A percentile compares a stretch with the other conserved stretches of the same genome.
These are phyloP conservation scores for Carallia brachiata DNA, from an alignment of 345 rosid genomes.

Conservation along the genomic window DNA sequence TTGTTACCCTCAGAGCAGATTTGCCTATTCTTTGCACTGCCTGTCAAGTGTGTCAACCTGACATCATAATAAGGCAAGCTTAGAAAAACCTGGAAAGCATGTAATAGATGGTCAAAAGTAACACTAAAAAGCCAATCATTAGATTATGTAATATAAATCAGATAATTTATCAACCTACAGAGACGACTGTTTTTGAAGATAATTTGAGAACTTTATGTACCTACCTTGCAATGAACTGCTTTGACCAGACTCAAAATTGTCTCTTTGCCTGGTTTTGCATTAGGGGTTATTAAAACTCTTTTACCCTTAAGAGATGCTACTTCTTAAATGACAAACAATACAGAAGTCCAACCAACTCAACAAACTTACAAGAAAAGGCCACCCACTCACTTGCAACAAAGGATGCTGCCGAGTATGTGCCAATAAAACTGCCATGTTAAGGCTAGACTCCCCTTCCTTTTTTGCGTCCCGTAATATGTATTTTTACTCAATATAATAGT, in stretches of 20 bases:
- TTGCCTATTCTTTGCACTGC: slow-evolving; percentile 75
- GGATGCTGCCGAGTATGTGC: slow-evolving; percentile 63
- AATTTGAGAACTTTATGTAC: slow-evolving; percentile 24
- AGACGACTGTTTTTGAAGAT: background rate
- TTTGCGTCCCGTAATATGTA: slow-evolving; percentile 59
- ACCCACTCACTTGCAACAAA: slow-evolving; percentile 43
- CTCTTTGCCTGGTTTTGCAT: slow-evolving; percentile 65
- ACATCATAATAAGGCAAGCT: slow-evolving; percentile 6
- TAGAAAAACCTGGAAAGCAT: background rate
- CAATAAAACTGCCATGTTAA: slow-evolving; percentile 68
- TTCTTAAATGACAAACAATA: slow-evolving; percentile 1
- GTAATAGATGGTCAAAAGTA: background rate
- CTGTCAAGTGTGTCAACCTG: slow-evolving; percentile 36
- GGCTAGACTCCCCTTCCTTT: slow-evolving; percentile 75
- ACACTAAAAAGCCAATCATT: background rate
- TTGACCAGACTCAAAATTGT: slow-evolving; percentile 58
- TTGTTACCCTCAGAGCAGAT: slow-evolving; percentile 54
- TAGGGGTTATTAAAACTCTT: slow-evolving; percentile 67
- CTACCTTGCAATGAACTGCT: slow-evolving; percentile 58
- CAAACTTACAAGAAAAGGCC: background rate
- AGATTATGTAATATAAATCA: background rate
- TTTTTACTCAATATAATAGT: slow-evolving; percentile 55
- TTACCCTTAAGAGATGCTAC: slow-evolving; percentile 43
- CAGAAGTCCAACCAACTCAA: slow-evolving; percentile 4
- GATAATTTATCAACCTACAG: background rate